Base-by-base conservation (phyloP, 2,329 filamentous ascomycete species). In the Sporothrix mexicana region DNA sequence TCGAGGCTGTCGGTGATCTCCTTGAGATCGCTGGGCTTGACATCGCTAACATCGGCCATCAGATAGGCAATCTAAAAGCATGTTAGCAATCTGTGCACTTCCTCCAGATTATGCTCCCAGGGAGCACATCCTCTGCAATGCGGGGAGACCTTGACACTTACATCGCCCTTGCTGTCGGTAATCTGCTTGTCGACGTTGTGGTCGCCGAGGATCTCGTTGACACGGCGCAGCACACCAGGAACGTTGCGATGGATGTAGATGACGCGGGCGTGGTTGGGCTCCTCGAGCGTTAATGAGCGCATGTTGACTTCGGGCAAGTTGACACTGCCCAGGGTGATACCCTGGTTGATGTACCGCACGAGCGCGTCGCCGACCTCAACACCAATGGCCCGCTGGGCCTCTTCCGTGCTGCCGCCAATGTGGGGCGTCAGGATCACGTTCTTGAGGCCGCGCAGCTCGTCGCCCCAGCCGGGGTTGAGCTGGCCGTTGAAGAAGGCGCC, bases 161-260 rank as follows among this genome's bases (percentile, higher is more conserved):
- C 88, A 87, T 98, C 95, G 77, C 94, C 95, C 84, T 92, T 92
- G 83, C 93, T 97, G 82, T 98, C 96, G 69, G 93, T 96, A 85
- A 97, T 98, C 84, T 99, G 96, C 87, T 98, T 98, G 85, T 98
- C 95, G 77, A 99, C 95, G 82, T 99, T 99, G 86, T 99, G 95
- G 79, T 97, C 91, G 59, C 92, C 93, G 66, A 99, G 88, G 75
- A 98, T 94, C 79, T 96, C 93, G 86, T 99, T 99, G 77, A 99
- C 96, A 85, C 92, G 93, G 79, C 94, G 90, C 81, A 99, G 86
- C 75, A 99, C 96, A 86, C 96, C 96, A 66, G 96, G 96, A 25
- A 98, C 90, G 83, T 99, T 99, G 83, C 92, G 92, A 84, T 99
- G 96, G 77, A 99, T 97, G 83, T 95, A 99, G 79, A 98, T 95